These are phyloP conservation scores for Apiospora koreana DNA, from an alignment of 2,329 filamentous ascomycete genomes.

Conservation along the genomic window DNA sequence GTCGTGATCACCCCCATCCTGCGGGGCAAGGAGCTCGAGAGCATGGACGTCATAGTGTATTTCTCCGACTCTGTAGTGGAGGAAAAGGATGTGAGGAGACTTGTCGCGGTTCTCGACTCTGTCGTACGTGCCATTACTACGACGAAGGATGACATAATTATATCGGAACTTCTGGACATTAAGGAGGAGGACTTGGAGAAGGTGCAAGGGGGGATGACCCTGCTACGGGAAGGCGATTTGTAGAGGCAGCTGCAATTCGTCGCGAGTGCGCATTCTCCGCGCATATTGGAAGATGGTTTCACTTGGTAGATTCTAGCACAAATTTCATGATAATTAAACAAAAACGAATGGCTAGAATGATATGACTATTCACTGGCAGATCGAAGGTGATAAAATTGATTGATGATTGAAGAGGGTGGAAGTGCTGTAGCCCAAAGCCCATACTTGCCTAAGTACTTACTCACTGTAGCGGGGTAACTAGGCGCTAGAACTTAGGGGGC, in stretches of 20 bases:
- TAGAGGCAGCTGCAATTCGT: background rate
- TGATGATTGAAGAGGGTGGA: background rate
- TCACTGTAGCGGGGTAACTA: background rate
- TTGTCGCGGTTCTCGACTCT: background rate
- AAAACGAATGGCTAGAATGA: background rate
- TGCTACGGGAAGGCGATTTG: background rate
- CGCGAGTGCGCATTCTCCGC: background rate
- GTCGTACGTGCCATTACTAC: background rate
- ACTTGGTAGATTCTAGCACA: no score
- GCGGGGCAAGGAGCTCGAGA: background rate
- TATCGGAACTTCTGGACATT: background rate
- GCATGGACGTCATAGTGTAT: background rate
- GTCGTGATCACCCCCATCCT: background rate
- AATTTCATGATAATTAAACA: background rate
- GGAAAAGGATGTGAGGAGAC: background rate
- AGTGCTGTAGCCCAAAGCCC: background rate
- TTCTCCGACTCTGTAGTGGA: background rate
- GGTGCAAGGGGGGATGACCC: background rate
- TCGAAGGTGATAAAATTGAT: background rate
- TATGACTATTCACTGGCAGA: no score
- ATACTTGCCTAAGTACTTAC: no score
- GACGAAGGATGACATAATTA: background rate
- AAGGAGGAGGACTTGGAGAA: background rate
- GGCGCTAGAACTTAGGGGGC: background rate
- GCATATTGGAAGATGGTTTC: background rate